Base-by-base conservation (phyloP, 495 filamentous ascomycete genomes). In the Choiromyces venosus region DNA sequence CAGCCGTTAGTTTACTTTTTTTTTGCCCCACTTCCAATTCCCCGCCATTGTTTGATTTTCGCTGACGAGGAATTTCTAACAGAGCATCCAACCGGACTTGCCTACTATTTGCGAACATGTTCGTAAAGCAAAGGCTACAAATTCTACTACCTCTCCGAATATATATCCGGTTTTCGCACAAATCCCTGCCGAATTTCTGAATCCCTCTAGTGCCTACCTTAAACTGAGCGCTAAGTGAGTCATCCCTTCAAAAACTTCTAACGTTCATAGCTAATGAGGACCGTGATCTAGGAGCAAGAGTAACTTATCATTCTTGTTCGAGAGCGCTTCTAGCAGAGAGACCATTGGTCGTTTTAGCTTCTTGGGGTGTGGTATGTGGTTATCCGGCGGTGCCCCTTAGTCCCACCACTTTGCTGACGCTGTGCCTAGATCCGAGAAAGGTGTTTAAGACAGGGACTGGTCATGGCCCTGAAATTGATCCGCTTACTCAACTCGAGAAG, bases 311-410 rank as follows among this genome's bases (percentile, higher is more conserved):
- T 97, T 98, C 81, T 87, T 98, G 44, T 96, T 96, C 82, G 95
- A 99, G 83, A 97, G 92, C 81, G 95, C 93, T 9, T 92, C 93
- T 35, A 96, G 92, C 19, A 89, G 89, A 36, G 94, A 97, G 83
- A 93, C 89, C 1, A 92, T 98, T 76, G 94, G 93, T 44, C 86
- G 96, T 75, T 97, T 96, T 81, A 96, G 92, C 83, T 99, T 99
- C 82, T 89, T 99, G 64, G 95, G 96, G 73, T 91, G 92, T 72
- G 91, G 92, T 91, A 76, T 65, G 86, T 42, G 36, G 37, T 39
- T 16, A 40, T 9, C 38, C 7, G 8, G 25, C 3, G 8, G 61
- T 52, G 35, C 33, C 38, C 37, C 71, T 29, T 18, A 25, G 6
- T 25, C 64, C 37, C 35, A 35, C n/a, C 75, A 68, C 39, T 65